phyloP scores from a whole-genome alignment of 2,329 filamentous ascomycete genomes.

The Aureobasidium leucospermi region DNA sequence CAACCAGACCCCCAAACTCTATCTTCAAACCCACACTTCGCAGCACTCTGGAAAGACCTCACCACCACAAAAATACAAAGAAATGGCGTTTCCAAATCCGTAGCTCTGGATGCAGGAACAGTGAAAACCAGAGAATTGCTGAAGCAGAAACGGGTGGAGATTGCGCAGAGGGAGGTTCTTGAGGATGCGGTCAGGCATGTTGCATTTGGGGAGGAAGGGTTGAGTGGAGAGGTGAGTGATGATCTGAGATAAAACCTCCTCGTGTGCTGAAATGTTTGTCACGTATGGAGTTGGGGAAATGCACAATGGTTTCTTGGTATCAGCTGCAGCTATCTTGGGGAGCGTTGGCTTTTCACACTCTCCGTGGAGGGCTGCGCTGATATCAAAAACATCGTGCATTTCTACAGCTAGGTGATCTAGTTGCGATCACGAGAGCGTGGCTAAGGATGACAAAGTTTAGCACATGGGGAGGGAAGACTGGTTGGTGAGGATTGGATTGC shows the following conservation, averaged over 20 bases:
- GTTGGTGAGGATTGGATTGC: too few species aligned
- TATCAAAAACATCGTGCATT: too few species aligned
- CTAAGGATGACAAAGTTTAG: too few species aligned
- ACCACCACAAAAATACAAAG: constrained; percentile 35
- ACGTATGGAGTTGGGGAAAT: too few species aligned
- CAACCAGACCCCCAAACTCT: constrained; percentile 32
- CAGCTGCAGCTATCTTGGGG: too few species aligned
- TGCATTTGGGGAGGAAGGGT: constrained; percentile 25
- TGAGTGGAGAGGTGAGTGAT: constrained; percentile 32
- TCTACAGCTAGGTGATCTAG: too few species aligned
- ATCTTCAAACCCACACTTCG: constrained; percentile 37
- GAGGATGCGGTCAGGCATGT: constrained; percentile 26
- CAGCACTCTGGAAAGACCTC: constrained; percentile 38
- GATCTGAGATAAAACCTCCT: too few species aligned
- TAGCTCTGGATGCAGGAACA: constrained; percentile 21
- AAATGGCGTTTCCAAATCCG: constrained; percentile 34
- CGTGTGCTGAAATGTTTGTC: background rate
- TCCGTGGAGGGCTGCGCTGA: too few species aligned
- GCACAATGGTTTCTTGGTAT: too few species aligned
- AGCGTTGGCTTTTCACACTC: too few species aligned
- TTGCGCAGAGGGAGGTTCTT: background rate
- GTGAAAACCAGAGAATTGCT: constrained; percentile 35
- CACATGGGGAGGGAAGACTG: too few species aligned
- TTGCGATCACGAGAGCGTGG: too few species aligned
- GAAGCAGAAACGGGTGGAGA: background rate